Evolutionary conservation across 768 basidiomycete genomes (phyloP).

Genomic region (Leucocoprinus birnbaumii): DNA sequence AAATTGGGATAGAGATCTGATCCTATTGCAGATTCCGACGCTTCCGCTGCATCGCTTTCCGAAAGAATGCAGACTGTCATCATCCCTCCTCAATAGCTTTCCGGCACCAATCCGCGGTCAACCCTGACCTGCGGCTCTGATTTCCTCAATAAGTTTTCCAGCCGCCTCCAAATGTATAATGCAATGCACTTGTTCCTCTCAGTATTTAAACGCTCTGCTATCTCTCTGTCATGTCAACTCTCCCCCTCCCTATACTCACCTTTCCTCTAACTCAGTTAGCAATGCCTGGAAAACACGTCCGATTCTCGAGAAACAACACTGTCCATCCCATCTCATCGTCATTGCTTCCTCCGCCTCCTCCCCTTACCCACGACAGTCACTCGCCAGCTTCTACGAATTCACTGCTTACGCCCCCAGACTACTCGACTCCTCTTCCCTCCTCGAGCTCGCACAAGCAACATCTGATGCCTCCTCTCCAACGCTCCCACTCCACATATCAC

Average conservation of each 20-base stretch:
- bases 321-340: conserved; percentile 1
- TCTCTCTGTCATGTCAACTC: neutral
- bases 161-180: neutral
- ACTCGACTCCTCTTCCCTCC: neutral
- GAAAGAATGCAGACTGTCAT: neutral
- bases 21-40: neutral
- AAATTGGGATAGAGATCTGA: neutral
- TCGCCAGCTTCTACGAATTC: conserved; percentile 9
- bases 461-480: neutral
- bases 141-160: neutral
- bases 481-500: neutral
- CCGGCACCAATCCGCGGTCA: neutral
- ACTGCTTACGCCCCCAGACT: conserved; percentile 5
- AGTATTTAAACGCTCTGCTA: conserved; percentile 1
- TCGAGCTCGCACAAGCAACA: neutral
- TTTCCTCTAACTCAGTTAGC: neutral
- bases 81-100: too few relatives aligned
- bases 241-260: neutral
- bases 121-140: too few relatives aligned
- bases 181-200: neutral
- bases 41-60: neutral
- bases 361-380: neutral
- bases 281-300: conserved; percentile 9
- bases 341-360: neutral
- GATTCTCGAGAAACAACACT: conserved; percentile 5